Evolutionary conservation across 2,329 filamentous ascomycete species (phyloP).

Genomic region (Colletotrichum paranaense): DNA sequence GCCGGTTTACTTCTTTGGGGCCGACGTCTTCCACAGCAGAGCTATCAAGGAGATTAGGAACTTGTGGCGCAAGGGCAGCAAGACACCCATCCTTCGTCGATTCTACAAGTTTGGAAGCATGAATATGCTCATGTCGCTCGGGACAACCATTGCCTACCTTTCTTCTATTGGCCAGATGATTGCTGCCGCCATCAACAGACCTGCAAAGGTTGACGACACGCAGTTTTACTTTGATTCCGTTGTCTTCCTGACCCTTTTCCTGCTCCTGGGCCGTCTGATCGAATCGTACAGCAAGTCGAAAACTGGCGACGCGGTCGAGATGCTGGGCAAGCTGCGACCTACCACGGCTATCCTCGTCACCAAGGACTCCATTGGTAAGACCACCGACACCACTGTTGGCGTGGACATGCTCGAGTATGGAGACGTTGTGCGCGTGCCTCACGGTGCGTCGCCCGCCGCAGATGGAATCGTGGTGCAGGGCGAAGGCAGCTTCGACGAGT

Average conservation of each 20-base stretch:
- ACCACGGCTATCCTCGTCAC: conserved; percentile 79
- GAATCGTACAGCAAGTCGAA: conserved; percentile 94
- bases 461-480: conserved; percentile 77
- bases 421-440: conserved; percentile 78
- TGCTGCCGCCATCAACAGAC: conserved; percentile 58
- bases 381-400: conserved; percentile 54
- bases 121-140: conserved; percentile 92
- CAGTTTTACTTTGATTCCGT: conserved; percentile 91
- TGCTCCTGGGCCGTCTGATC: conserved; percentile 78
- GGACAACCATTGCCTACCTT: conserved; percentile 88
- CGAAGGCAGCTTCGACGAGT: conserved; percentile 84
- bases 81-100: conserved; percentile 76
- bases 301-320: conserved; percentile 86
- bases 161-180: conserved; percentile 84
- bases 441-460: conserved; percentile 86
- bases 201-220: conserved; percentile 54
- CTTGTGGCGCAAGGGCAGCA: conserved; percentile 82
- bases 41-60: conserved; percentile 82
- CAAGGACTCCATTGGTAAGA: conserved; percentile 48
- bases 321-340: conserved; percentile 81
- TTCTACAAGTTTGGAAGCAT: conserved; percentile 97
- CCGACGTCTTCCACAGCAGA: conserved; percentile 85
- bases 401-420: conserved; percentile 81
- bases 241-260: conserved; percentile 89
- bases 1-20: conserved; percentile 87